Evolutionary conservation across 257 asterid species (phyloP).

Genomic region (Ophiorrhiza pumila): DNA sequence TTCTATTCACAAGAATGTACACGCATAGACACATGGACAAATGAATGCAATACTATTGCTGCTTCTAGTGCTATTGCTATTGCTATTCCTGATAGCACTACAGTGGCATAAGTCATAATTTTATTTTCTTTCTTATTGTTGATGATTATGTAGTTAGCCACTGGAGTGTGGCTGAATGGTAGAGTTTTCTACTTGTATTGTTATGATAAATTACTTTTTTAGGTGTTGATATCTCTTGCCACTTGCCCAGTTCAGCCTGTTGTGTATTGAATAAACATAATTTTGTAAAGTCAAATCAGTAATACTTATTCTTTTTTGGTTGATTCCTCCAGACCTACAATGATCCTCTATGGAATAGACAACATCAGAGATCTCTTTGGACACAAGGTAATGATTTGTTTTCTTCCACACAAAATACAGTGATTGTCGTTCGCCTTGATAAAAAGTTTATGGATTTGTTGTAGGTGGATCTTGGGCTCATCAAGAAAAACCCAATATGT

Average conservation of each 20-base stretch:
- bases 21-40: background rate
- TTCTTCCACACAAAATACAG: background rate
- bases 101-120: too few relatives aligned
- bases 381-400: slow-evolving; percentile 58
- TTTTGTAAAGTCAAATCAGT: too few relatives aligned
- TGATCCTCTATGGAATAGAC: slow-evolving; percentile 87
- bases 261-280: too few relatives aligned
- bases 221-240: too few relatives aligned
- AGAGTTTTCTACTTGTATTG: too few relatives aligned
- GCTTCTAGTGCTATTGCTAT: too few relatives aligned
- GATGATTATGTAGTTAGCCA: background rate
- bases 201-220: too few relatives aligned
- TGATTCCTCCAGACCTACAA: slow-evolving; percentile 64
- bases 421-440: background rate
- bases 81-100: too few relatives aligned
- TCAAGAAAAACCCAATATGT: slow-evolving; percentile 75
- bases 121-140: too few relatives aligned
- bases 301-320: background rate
- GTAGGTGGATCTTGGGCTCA: slow-evolving; percentile 89
- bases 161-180: background rate
- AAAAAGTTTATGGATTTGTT: slow-evolving; percentile 12
- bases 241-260: too few relatives aligned
- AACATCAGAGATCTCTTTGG: slow-evolving; percentile 97
- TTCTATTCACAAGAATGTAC: background rate
- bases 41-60: background rate